phyloP scores from a whole-genome alignment of 257 asterid species.

The Plantago elongata region DNA sequence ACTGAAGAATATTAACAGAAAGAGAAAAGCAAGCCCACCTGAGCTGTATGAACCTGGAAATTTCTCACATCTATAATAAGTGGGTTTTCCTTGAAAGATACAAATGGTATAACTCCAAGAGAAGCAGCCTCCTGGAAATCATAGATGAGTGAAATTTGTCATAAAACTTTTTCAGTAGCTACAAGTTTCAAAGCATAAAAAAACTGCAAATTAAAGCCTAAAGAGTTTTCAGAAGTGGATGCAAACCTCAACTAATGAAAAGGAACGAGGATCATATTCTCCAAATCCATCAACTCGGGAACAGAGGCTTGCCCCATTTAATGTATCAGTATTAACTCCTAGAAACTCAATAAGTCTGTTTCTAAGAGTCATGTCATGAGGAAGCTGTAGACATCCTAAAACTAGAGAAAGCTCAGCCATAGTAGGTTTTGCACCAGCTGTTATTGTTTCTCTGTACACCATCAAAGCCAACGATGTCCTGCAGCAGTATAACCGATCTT shows the following conservation, averaged over 20 bases:
- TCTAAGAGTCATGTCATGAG: slow-evolving; percentile 62
- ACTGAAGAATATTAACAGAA: neutral
- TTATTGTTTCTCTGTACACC: slow-evolving; percentile 78
- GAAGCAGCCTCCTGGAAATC: slow-evolving; percentile 81
- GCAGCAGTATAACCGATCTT: slow-evolving; percentile 35
- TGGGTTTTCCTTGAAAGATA: slow-evolving; percentile 61
- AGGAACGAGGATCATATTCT: slow-evolving; percentile 93
- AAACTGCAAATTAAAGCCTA: neutral
- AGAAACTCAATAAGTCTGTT: slow-evolving; percentile 71
- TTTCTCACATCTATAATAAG: slow-evolving; percentile 63
- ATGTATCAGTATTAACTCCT: slow-evolving; percentile 39
- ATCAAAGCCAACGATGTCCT: slow-evolving; percentile 92
- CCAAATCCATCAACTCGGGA: slow-evolving; percentile 92
- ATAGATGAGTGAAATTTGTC: slow-evolving; percentile 16
- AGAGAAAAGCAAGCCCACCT: slow-evolving; percentile 48
- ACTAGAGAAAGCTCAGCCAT: slow-evolving; percentile 73
- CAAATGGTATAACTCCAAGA: slow-evolving; percentile 66
- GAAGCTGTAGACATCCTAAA: slow-evolving; percentile 85
- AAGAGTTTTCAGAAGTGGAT: slow-evolving; percentile 13
- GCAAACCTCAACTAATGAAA: slow-evolving; percentile 84
- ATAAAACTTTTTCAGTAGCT: slow-evolving; percentile 21
- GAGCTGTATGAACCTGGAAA: slow-evolving; percentile 57
- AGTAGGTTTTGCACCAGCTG: slow-evolving; percentile 68
- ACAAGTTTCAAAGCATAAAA: slow-evolving; percentile 21
- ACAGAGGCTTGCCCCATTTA: slow-evolving; percentile 49